phyloP scores from a whole-genome alignment of 306 rosid species.

The Senna tora region DNA sequence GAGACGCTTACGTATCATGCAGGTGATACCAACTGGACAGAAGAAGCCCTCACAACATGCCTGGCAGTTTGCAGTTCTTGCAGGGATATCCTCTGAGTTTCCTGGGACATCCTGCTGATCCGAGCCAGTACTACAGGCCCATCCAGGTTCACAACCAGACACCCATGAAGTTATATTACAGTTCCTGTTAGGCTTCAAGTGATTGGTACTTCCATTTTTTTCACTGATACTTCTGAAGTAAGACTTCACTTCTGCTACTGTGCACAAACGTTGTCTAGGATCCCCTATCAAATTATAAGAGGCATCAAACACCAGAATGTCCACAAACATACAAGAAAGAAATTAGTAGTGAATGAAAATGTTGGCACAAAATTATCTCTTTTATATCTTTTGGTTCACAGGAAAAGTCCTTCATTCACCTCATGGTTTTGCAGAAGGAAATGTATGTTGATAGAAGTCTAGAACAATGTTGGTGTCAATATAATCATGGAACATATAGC shows the following conservation, averaged over 20 bases:
- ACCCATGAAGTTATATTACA: constrained; percentile 93
- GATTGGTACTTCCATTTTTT: constrained; percentile 49
- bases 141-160: constrained; percentile 96
- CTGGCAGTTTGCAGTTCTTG: constrained; percentile 73
- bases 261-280: constrained; percentile 69
- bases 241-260: constrained; percentile 81
- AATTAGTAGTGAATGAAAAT: constrained; percentile 11
- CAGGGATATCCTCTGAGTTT: constrained; percentile 66
- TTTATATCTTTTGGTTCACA: constrained; percentile 7
- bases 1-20: constrained; percentile 92
- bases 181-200: constrained; percentile 78
- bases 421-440: not conserved
- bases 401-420: constrained; percentile 11
- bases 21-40: constrained; percentile 93
- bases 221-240: constrained; percentile 66
- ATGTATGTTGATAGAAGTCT: not conserved
- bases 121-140: constrained; percentile 76
- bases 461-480: not conserved
- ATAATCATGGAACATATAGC: not conserved
- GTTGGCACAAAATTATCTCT: constrained; percentile 4
- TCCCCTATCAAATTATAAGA: constrained; percentile 65
- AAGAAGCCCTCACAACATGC: constrained; percentile 96
- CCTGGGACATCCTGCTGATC: constrained; percentile 57
- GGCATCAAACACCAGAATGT: not conserved
- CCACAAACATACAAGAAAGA: not conserved